Evolutionary conservation across 2,329 filamentous ascomycete genomes (phyloP).

Genomic region (Microascus cirrosus): DNA sequence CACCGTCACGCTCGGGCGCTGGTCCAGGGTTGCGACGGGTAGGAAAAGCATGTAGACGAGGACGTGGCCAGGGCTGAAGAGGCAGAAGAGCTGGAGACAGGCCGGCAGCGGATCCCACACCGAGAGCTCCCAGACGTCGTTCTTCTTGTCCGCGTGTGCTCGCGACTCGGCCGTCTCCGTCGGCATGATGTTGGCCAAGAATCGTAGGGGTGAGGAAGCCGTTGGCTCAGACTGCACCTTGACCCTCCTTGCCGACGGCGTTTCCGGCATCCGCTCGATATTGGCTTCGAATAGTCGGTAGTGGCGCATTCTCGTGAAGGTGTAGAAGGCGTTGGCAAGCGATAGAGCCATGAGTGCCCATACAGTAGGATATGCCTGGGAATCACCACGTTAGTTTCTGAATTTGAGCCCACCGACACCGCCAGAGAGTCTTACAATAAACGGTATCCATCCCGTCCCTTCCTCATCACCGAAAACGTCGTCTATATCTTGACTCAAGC

Average conservation of each 20-base stretch:
- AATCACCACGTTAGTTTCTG: neutral
- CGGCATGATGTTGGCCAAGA: conserved; percentile 57
- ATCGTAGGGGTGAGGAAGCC: conserved; percentile 66
- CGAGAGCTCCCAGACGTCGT: conserved; percentile 89
- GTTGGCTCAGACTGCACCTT: conserved; percentile 75
- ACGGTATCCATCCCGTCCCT: conserved; percentile 53
- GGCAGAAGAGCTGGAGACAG: conserved; percentile 69
- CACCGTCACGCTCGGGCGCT: conserved; percentile 74
- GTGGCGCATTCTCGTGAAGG: conserved; percentile 68
- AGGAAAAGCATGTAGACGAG: conserved; percentile 82
- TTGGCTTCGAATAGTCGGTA: conserved; percentile 87
- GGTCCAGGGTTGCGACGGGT: conserved; percentile 64
- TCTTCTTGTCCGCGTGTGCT: conserved; percentile 68
- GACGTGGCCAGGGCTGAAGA: conserved; percentile 92
- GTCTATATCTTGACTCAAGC: conserved; percentile 40
- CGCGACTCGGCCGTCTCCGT: conserved; percentile 66
- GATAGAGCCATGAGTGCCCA: conserved; percentile 58
- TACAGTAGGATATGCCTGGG: conserved; percentile 55
- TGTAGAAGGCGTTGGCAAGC: conserved; percentile 67
- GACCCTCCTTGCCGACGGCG: conserved; percentile 80
- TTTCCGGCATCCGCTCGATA: conserved; percentile 64
- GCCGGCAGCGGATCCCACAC: conserved; percentile 90
- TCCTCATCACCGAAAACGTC: conserved; percentile 74
- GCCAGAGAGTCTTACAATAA: conserved; percentile 28
- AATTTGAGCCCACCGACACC: neutral